Evolutionary conservation across 1,284 basidiomycete genomes (phyloP).

Genomic region (Spongiforma sp.): DNA sequence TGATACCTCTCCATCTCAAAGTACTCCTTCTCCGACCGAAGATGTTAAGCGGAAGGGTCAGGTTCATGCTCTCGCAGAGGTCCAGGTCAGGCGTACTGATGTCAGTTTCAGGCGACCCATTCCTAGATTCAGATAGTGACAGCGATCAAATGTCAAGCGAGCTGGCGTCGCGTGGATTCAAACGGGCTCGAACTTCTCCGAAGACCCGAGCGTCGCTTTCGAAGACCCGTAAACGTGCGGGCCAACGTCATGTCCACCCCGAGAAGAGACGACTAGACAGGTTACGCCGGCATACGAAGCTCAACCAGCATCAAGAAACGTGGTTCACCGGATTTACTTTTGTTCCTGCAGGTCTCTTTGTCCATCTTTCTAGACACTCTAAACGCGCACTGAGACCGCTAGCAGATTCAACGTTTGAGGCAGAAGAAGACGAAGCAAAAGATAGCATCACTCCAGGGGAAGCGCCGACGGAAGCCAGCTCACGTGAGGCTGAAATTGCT

Average conservation of each 20-base stretch:
- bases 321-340: slow-evolving; percentile 13
- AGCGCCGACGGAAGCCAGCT: slow-evolving; percentile 34
- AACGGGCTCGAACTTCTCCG: slow-evolving; percentile 55
- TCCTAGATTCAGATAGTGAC: slow-evolving; percentile 15
- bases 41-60: slow-evolving; percentile 55
- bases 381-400: slow-evolving; percentile 11
- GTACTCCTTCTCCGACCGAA: slow-evolving; percentile 26
- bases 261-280: slow-evolving; percentile 47
- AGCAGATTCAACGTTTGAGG: slow-evolving; percentile 38
- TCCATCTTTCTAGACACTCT: neutral
- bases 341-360: slow-evolving; percentile 25
- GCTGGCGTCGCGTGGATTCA: slow-evolving; percentile 32
- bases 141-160: slow-evolving; percentile 33
- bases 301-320: slow-evolving; percentile 29
- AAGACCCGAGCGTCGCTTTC: slow-evolving; percentile 52
- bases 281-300: slow-evolving; percentile 40
- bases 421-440: slow-evolving; percentile 42
- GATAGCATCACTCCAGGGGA: slow-evolving; percentile 2
- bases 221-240: slow-evolving; percentile 42
- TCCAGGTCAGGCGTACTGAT: slow-evolving; percentile 14
- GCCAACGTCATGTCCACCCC: slow-evolving; percentile 42
- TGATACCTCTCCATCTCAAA: slow-evolving; percentile 17
- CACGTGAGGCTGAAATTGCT: slow-evolving; percentile 53
- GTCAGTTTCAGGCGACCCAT: slow-evolving; percentile 17
- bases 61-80: slow-evolving; percentile 8